These are phyloP conservation scores for Epichloe baconii DNA, from an alignment of 2,329 filamentous ascomycete species.

Conservation along the genomic window DNA sequence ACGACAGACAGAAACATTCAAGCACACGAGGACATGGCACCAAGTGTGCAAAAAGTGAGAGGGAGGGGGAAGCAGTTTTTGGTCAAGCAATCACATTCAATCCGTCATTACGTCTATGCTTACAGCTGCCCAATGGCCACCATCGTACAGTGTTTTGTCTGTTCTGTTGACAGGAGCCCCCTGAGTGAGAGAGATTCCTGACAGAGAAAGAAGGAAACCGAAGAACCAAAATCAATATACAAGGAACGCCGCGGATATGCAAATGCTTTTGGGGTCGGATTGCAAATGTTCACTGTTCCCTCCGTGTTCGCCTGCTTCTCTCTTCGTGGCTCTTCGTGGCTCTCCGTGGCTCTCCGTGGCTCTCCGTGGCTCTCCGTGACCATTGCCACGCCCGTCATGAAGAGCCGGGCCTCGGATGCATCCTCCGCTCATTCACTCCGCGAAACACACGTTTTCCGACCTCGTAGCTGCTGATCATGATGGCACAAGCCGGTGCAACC, in stretches of 20 bases:
- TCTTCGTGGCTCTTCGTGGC: neutral
- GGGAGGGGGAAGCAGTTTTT: neutral
- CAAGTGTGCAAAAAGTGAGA: no score
- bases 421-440: slow-evolving; percentile 48
- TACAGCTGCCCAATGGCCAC: neutral
- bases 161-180: neutral
- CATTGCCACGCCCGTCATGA: neutral
- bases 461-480: slow-evolving; percentile 99
- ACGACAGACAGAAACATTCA: no score
- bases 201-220: neutral
- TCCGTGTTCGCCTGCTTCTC: neutral
- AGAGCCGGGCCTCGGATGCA: slow-evolving; percentile 3
- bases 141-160: slow-evolving; percentile 1
- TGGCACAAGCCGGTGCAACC: slow-evolving; percentile 90
- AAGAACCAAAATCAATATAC: neutral
- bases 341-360: neutral
- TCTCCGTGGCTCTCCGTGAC: no score
- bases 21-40: no score
- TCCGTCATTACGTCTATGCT: neutral
- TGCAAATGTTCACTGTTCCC: neutral
- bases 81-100: neutral
- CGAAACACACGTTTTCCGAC: slow-evolving; percentile 82
- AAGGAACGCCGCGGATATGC: neutral
- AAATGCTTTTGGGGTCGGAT: neutral
- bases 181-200: neutral